Base-by-base conservation (phyloP, 805 yeast species). In the Zygosaccharomyces bailii region DNA sequence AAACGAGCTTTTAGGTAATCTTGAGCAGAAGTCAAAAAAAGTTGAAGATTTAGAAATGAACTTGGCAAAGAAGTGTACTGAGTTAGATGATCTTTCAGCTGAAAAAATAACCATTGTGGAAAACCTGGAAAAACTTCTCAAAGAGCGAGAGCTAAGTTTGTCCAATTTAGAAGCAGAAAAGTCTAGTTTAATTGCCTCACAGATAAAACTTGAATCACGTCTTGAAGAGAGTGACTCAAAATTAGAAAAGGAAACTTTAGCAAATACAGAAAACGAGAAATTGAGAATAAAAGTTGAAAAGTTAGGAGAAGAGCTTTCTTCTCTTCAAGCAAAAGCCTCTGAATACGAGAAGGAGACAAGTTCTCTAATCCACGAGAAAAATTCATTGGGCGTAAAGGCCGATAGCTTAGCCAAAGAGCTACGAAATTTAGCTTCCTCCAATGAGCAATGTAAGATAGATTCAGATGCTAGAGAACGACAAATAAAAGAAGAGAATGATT, bases 81-180 rank as follows among this genome's bases (percentile, higher is more conserved):
- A 42, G 13, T 32, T 47, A 8, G 16, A 36, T 14, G 39, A 43
- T 5, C 8, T 43, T n/a, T 41, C 42, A 20, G 30, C 32, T n/a
- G 38, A 30, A 16, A 45, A 37, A 29, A 14, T 11, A 4, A n/a
- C 36, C 5, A 43, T 20, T 10, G 34, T 32, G 10, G 43, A 34
- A 9, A 13, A 40, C 10, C 29, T 42, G 19, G 38, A 44, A 27
- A 39, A 42, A 19, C 32, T 43, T 13, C 13, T 37, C 23, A 14
- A 16, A 8, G 42, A 30, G 11, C 23, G 37, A 31, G 21, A 30
- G 18, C n/a, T 8, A 18, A 23, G 6, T 5, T 11, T 18, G 21
- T 4, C 7, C 9, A 14, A 27, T 9, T 11, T 33, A 20, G 36
- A 38, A 16, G 19, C 31, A n/a, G 38, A 44, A 19, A 23, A 38